Base-by-base conservation (phyloP, 2,329 filamentous ascomycete genomes). In the Blastomyces parvus region DNA sequence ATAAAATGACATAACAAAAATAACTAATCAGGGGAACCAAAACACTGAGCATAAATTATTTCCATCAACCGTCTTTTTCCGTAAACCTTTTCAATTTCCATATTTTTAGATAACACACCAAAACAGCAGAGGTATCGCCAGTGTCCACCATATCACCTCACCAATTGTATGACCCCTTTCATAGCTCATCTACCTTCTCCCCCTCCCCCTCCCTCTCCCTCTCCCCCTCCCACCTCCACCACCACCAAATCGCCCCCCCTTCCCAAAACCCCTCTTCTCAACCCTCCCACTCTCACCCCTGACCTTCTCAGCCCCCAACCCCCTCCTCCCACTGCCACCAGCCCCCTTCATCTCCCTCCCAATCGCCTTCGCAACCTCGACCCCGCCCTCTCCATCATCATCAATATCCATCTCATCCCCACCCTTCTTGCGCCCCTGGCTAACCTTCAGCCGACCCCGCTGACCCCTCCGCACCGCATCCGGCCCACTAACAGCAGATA, bases 361-460 rank as follows among this genome's bases (percentile, higher is more conserved):
- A 59, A 58, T 48, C 48, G 60, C 60, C 36, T 42, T 52, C 55
- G 40, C 48, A 59, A 59, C 46, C 67, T 78, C 52, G 48, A 80
- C 78, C 5, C 81, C 80, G 73, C 72, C 80, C 30, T 30, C 30
- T n/a, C n/a, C n/a, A 67, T 69, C 80, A 68, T 79, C 74, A 67
- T 82, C 79, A 66, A 81, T 71, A 59, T 79, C 77, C 74, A 76
- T 76, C 60, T 72, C 73, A 48, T 73, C 74, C 78, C 79, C 65
- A 40, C 70, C 71, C 65, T 67, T 75, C 65, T 73, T 68, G 42
- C 69, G 72, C 63, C 72, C 69, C 75, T 81, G 74, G 62, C 81
- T 82, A 70, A 86, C 84, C 76, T 85, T 86, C 66, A 86, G 74
- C 69, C 83, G 83, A 14, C 84, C 84, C 69, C 81, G 81, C 70